These are phyloP conservation scores for Populus hybrid DNA, from an alignment of 441 rosid genomes.

Conservation along the genomic window DNA sequence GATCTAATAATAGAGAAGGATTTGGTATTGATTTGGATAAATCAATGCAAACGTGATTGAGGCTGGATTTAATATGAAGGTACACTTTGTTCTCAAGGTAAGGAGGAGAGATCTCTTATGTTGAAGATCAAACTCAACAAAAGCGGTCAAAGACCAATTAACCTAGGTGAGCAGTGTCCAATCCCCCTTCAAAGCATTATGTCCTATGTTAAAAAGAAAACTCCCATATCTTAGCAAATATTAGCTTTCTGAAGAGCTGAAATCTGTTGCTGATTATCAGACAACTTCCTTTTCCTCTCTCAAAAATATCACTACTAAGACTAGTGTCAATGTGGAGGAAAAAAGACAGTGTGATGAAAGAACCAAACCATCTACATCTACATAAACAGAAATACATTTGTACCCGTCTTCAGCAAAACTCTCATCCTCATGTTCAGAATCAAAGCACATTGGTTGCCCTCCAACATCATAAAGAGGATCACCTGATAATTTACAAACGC, in stretches of 20 bases:
- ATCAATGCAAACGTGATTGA: not conserved
- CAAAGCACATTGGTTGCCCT: conserved; percentile 60
- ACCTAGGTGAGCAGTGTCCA: too few relatives aligned
- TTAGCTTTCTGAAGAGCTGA: not conserved
- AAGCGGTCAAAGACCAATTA: not conserved
- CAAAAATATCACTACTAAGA: not conserved
- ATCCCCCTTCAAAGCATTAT: not conserved
- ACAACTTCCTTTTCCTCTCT: not conserved
- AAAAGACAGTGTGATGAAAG: not conserved
- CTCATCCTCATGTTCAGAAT: conserved; percentile 48
- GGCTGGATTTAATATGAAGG: not conserved
- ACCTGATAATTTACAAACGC: conserved; percentile 33
- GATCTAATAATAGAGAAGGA: not conserved
- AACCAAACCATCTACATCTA: not conserved
- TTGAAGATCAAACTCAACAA: not conserved
- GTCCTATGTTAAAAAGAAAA: not conserved
- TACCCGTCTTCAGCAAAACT: conserved; percentile 77
- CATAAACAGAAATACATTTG: not conserved
- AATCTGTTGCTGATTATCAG: not conserved
- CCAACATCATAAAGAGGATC: conserved; percentile 78
- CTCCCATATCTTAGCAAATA: not conserved
- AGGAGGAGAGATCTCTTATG: not conserved
- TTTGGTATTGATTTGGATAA: not conserved
- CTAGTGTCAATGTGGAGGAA: not conserved
- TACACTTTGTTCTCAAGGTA: not conserved